A percentile compares a stretch with the other conserved stretches of the same genome.
Evolutionary conservation across 495 filamentous ascomycete species (phyloP).

Genomic region (Copromyces sp.): DNA sequence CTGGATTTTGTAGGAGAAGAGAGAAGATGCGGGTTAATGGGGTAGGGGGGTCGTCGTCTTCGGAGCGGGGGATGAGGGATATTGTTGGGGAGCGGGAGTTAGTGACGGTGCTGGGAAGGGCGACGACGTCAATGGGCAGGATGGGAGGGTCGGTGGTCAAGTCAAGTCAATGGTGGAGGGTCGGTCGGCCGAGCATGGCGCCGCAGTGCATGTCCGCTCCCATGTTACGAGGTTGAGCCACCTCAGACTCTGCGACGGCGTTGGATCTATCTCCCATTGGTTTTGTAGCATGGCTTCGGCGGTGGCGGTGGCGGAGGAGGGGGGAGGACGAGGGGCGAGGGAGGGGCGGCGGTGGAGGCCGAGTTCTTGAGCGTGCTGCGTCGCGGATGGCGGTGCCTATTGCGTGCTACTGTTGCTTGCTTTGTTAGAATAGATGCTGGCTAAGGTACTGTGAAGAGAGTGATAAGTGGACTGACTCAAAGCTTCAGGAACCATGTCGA

Average conservation of each 20-base stretch:
- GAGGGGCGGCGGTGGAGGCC: constrained; percentile 47
- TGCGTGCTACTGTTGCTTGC: constrained; percentile 42
- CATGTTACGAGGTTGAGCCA: constrained; percentile 47
- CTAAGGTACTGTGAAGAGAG: neutral
- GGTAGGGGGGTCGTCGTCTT: constrained; percentile 32
- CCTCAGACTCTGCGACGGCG: constrained; percentile 44
- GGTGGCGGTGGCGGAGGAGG: constrained; percentile 14
- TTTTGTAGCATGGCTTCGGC: constrained; percentile 37
- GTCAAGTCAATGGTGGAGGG: constrained; percentile 40
- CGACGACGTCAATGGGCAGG: constrained; percentile 30
- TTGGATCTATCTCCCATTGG: constrained; percentile 45
- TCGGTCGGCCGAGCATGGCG: constrained; percentile 49
- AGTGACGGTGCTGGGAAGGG: constrained; percentile 9
- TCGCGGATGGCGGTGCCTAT: constrained; percentile 48
- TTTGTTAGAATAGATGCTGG: constrained; percentile 12
- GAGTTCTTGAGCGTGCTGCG: constrained; percentile 54
- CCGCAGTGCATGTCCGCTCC: constrained; percentile 53
- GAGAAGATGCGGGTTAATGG: constrained; percentile 29
- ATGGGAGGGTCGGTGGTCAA: constrained; percentile 29
- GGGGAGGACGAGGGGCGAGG: constrained; percentile 26
- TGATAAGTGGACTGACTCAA: constrained; percentile 11
- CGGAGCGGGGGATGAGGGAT: constrained; percentile 24
- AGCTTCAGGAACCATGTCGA: constrained; percentile 39
- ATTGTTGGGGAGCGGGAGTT: constrained; percentile 22
- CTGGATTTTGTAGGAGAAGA: constrained; percentile 28